These are phyloP conservation scores for Blastocystis sp. DNA, from an alignment of 352 stramenopile species.

Conservation along the genomic window DNA sequence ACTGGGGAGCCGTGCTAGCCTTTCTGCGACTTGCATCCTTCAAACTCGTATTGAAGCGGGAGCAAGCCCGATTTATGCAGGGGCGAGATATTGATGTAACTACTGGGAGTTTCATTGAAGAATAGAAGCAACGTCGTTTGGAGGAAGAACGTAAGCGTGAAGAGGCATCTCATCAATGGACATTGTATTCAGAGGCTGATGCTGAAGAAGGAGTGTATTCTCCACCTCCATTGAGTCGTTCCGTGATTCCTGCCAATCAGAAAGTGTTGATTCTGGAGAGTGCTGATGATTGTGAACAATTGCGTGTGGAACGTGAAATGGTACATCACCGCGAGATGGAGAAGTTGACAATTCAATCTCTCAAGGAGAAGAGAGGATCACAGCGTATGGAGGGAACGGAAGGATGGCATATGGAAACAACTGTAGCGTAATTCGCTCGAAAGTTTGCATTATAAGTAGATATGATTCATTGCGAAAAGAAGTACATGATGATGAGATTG, in stretches of 20 bases:
- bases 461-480: conserved; percentile 37
- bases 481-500: conserved; percentile 65
- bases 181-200: neutral
- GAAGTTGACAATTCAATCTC: neutral
- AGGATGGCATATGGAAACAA: neutral
- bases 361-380: neutral
- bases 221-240: neutral
- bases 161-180: neutral
- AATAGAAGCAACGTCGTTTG: conserved; percentile 11
- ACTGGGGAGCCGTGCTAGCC: conserved; percentile 36
- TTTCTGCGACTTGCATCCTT: conserved; percentile 23
- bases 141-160: conserved; percentile 11
- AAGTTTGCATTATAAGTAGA: neutral
- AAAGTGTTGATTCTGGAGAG: neutral
- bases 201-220: conserved; percentile 8
- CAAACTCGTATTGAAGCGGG: neutral
- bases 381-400: neutral
- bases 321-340: conserved; percentile 55
- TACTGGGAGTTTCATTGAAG: neutral
- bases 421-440: neutral
- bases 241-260: neutral
- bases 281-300: neutral
- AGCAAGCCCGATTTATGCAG: conserved; percentile 18
- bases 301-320: conserved; percentile 37
- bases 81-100: neutral